Base-by-base conservation (phyloP, 345 rosid species). In the Linum trigynum region DNA sequence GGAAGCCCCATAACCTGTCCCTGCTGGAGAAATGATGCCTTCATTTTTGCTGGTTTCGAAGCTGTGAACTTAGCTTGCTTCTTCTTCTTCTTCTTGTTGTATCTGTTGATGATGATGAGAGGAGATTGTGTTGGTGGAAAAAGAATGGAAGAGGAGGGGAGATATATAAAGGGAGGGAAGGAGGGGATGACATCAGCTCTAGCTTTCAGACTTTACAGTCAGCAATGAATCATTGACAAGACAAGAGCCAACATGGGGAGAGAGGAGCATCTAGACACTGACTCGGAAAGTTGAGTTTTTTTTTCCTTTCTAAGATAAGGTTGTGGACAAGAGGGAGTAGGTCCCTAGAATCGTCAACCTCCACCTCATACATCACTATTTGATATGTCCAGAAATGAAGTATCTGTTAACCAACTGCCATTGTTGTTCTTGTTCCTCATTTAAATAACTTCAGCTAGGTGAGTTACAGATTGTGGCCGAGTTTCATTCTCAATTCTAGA, bases 401-500 rank as follows among this genome's bases (percentile, higher is more conserved):
- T 48, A 48, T 48, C 53, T 48, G n/a, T n/a, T n/a, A n/a, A n/a
- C n/a, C 53, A 48, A 48, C 53, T 48, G 53, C 53, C 53, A 48
- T 8, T 42, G 12, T 48, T 48, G 53, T 48, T 48, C 12, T 6
- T 48, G 51, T 48, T n/a, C n/a, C n/a, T n/a, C 53, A 48, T 48
- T 45, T 6, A 41, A 41, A 7, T n/a, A n/a, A n/a, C n/a, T n/a
- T n/a, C n/a, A 41, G 45, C 45, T 3, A 41, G 45, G 3, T 41
- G 45, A 7, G 45, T 41, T 41, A 41, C 45, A 3, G 45, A 41
- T 3, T 41, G 7, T 41, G 45, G 45, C 7, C 7, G 45, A 41
- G 45, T 3, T n/a, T n/a, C n/a, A 41, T 41, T 3, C 45, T 7
- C 3, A 41, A 41, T 3, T 41, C 45, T 7, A 41, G 3, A n/a